phyloP scores from a whole-genome alignment of 192 early-diverging fungal genomes.

The Mortierella hygrophila region DNA sequence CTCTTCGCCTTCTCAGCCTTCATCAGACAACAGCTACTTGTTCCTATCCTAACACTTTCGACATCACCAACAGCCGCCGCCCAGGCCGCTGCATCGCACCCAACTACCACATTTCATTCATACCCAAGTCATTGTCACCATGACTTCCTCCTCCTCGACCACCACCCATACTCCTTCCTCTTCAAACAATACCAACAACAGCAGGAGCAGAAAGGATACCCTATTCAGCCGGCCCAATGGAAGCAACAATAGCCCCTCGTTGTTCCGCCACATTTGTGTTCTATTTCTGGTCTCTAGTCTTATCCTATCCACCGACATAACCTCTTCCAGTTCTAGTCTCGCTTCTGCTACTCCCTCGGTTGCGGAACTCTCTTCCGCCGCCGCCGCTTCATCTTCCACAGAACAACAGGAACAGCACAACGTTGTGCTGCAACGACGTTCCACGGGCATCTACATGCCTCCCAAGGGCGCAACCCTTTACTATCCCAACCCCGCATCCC shows the following conservation, averaged over 20 bases:
- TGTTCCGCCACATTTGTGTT: conserved; percentile 16
- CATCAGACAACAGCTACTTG: neutral
- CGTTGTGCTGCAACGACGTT: neutral
- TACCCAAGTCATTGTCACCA: neutral
- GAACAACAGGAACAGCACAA: neutral
- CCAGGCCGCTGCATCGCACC: neutral
- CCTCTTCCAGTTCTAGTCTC: conserved; percentile 3
- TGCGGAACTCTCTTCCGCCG: neutral
- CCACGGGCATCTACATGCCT: conserved; percentile 23
- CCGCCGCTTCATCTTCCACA: neutral
- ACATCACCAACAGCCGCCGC: neutral
- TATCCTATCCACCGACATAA: conserved; percentile 15
- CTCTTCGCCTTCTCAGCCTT: neutral
- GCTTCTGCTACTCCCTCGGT: conserved; percentile 17
- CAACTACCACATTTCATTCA: neutral
- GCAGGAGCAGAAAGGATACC: neutral
- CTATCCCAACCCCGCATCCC: neutral
- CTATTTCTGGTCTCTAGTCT: conserved; percentile 28
- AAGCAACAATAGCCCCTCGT: neutral
- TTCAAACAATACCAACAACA: neutral
- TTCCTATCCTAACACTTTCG: neutral
- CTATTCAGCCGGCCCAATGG: neutral
- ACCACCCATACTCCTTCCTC: neutral
- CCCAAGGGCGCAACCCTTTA: conserved; percentile 43
- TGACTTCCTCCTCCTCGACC: neutral